phyloP scores from a whole-genome alignment of 768 basidiomycete genomes.

The Tricholoma flavovirens region DNA sequence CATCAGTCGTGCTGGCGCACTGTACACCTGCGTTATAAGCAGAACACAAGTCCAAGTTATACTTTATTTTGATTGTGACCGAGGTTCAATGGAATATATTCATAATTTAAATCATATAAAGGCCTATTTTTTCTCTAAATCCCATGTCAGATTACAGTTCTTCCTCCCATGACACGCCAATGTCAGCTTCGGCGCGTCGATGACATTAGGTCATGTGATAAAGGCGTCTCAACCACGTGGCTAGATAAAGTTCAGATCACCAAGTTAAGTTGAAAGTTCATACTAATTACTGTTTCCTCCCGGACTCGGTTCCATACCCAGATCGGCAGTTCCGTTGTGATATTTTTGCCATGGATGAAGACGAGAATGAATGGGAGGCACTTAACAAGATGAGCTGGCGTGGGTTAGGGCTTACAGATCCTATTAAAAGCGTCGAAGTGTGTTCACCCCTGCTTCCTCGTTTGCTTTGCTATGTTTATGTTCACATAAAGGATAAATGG shows the following conservation, averaged over 20 bases:
- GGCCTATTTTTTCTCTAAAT: not conserved
- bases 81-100: too few species aligned
- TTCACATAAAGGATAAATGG: constrained; percentile 85
- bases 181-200: not conserved
- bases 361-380: constrained; percentile 50
- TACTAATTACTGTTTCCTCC: too few species aligned
- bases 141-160: not conserved
- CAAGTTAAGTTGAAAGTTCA: too few species aligned
- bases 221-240: not conserved
- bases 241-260: too few species aligned
- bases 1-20: too few species aligned
- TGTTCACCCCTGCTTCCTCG: constrained; percentile 16
- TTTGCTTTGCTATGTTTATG: constrained; percentile 1
- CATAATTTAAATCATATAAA: too few species aligned
- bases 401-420: constrained; percentile 79
- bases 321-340: too few species aligned
- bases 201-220: not conserved
- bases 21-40: too few species aligned
- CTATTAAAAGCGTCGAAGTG: constrained; percentile 88
- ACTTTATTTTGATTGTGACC: too few species aligned
- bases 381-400: constrained; percentile 56
- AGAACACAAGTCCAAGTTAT: too few species aligned
- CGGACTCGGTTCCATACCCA: too few species aligned
- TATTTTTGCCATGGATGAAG: constrained; percentile 19
- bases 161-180: not conserved